These are phyloP conservation scores for Phoma sp. DNA, from an alignment of 2,329 filamentous ascomycete genomes.

Conservation along the genomic window DNA sequence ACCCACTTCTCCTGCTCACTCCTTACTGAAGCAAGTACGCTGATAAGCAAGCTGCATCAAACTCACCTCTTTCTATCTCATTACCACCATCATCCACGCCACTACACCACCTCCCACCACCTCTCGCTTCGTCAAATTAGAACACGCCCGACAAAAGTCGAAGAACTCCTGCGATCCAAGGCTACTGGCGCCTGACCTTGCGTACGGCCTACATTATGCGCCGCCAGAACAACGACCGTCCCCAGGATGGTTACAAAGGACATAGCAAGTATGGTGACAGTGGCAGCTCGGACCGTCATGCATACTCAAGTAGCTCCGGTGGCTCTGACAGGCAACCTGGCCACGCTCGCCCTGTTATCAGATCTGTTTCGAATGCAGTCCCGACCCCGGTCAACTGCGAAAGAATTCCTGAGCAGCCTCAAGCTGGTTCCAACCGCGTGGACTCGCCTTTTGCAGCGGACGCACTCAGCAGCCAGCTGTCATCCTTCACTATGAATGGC, in stretches of 20 bases:
- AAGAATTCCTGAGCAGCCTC: constrained; percentile 5
- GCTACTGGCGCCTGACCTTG: not conserved
- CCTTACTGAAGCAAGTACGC: constrained; percentile 3
- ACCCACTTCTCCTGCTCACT: not conserved
- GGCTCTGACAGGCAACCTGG: constrained; percentile 16
- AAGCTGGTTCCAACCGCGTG: not conserved
- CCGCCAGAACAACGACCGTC: constrained; percentile 1
- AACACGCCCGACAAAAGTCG: not conserved
- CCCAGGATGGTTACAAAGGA: constrained; percentile 10
- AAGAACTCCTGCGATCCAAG: not conserved
- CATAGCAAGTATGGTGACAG: constrained; percentile 2
- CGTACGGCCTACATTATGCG: constrained; percentile 17
- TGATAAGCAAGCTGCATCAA: constrained; percentile 10
- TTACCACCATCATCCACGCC: not conserved
- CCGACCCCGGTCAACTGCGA: not conserved
- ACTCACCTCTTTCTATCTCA: not conserved
- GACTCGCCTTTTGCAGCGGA: not conserved
- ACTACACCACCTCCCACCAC: not conserved
- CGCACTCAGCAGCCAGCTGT: constrained; percentile 12
- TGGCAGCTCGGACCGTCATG: constrained; percentile 17
- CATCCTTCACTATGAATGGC: constrained; percentile 20
- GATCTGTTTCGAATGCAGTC: not conserved
- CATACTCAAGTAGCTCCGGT: constrained; percentile 26
- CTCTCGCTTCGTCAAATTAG: not conserved
- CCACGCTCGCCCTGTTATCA: constrained; percentile 13